Evolutionary conservation across 106 monocot species (phyloP), one percentile per base, ranked within the genome.

Genomic region (Narthecium ossifragum): DNA sequence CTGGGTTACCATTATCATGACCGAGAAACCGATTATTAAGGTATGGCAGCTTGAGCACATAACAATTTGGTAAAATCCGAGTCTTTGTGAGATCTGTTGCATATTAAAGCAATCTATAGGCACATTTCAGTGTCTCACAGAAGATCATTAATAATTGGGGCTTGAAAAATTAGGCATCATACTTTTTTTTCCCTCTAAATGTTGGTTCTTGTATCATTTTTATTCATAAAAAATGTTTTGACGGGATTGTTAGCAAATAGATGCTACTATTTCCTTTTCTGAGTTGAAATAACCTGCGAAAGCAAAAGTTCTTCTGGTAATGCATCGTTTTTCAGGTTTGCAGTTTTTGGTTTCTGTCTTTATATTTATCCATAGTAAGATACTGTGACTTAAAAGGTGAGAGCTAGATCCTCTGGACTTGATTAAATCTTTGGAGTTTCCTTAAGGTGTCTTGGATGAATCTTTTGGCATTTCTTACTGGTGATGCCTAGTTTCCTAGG

Each of bases 1-100:
- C 1, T 88, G 82, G 78, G 67, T 88, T 24, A 88, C 87, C 24
- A 88, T 83, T 57, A 76, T 88, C 49, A 83, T 88, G 87, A 88
- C 82, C 21, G 82, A 88, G 41, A 83, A 65, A 9, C 87, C 79
- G 43, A 31, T 88, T 24, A 73, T 88, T 49, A 88, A 88, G 79
- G 87, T 88, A 67, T 53, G 29, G 10, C 31, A 4, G 15, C 47
- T 34, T n/a, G 26, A 29, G 0, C 7, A n/a, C 6, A 18, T 0
- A 49, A n/a, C 22, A 54, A 54, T 7, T 13, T 31, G 26, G 11
- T 22, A 21, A 9, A 5, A 1, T 9, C 0, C 3, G 13, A 37
- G 12, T 2, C 17, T 53, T 41, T 7, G 20, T 28, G 20, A 13
- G 7, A 57, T 1, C 36, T 37, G n/a, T 22, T 37, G 2, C 6